Conservation (phyloP, 306 rosid genomes). For the Prunus armeniaca region DNA sequence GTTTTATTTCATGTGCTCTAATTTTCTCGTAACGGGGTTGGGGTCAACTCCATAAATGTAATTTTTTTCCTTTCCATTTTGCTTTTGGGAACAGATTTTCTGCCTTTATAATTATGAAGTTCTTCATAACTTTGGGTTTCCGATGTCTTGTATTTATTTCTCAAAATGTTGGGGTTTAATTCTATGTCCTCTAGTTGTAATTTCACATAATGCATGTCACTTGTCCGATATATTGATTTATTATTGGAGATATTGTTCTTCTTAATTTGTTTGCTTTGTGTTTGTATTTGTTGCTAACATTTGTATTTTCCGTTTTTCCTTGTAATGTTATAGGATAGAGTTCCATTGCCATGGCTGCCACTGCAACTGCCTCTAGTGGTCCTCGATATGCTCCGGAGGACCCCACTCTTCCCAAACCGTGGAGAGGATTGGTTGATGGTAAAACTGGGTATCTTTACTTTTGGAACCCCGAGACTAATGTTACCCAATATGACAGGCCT, state of each 20-base stretch:
- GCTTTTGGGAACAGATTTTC: not conserved
- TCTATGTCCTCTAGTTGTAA: not conserved
- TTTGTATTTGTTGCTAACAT: not conserved
- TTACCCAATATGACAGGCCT: conserved; percentile 94
- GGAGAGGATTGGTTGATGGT: conserved; percentile 97
- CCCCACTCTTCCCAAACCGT: conserved; percentile 94
- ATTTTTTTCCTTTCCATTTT: not conserved
- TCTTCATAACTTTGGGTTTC: not conserved
- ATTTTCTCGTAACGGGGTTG: not conserved
- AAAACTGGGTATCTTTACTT: conserved; percentile 97
- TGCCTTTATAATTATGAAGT: not conserved
- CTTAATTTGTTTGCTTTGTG: not conserved
- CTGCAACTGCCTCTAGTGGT: conserved; percentile 74
- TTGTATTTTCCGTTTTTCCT: not conserved
- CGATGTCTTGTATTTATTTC: not conserved
- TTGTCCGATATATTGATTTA: not conserved
- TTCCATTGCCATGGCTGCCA: conserved; percentile 72
- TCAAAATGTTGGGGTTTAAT: not conserved
- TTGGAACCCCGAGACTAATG: conserved; percentile 98
- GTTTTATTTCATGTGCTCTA: not conserved
- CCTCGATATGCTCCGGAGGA: conserved; percentile 95
- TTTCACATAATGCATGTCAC: not conserved
- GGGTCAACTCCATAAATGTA: not conserved
- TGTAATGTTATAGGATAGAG: conserved; percentile 25
- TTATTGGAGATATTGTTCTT: not conserved